Percentiles rank a stretch among this genome's conserved stretches.
These are phyloP conservation scores for Pseudocercospora ulei DNA, from an alignment of 2,329 filamentous ascomycete species.

Conservation along the genomic window DNA sequence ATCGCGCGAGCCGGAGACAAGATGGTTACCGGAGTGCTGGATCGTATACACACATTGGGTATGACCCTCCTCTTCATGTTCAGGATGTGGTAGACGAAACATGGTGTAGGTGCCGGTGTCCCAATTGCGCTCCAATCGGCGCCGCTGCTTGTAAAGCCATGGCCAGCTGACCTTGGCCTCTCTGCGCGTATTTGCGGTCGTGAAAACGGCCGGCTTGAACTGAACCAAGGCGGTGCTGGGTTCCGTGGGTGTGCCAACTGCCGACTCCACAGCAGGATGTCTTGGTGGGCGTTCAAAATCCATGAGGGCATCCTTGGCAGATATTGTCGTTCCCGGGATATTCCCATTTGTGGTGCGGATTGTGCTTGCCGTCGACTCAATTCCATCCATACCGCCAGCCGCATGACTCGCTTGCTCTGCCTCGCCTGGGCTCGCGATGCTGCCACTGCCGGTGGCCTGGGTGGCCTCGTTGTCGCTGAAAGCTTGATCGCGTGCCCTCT, in stretches of 20 bases:
- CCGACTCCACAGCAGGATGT: not conserved
- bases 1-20: constrained; percentile 90
- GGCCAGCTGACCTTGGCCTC: constrained; percentile 75
- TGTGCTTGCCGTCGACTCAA: constrained; percentile 14
- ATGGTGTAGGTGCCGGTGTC: constrained; percentile 68
- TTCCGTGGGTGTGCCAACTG: constrained; percentile 1
- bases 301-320: constrained; percentile 9
- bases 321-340: constrained; percentile 6
- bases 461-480: constrained; percentile 29
- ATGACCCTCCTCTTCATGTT: constrained; percentile 71
- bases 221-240: constrained; percentile 4
- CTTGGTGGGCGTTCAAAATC: constrained; percentile 8
- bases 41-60: constrained; percentile 90
- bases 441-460: not conserved
- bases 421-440: constrained; percentile 10
- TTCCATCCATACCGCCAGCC: constrained; percentile 19
- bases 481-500: constrained; percentile 30
- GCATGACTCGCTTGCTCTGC: constrained; percentile 12
- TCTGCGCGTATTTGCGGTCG: constrained; percentile 8
- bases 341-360: constrained; percentile 9
- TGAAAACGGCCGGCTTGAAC: constrained; percentile 19
- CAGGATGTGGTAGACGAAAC: constrained; percentile 82
- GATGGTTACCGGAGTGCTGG: constrained; percentile 72
- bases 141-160: constrained; percentile 80
- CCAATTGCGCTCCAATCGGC: constrained; percentile 84